Conservation (phyloP, 2,329 filamentous ascomycete species). For the Hymenoscyphus occultus region DNA sequence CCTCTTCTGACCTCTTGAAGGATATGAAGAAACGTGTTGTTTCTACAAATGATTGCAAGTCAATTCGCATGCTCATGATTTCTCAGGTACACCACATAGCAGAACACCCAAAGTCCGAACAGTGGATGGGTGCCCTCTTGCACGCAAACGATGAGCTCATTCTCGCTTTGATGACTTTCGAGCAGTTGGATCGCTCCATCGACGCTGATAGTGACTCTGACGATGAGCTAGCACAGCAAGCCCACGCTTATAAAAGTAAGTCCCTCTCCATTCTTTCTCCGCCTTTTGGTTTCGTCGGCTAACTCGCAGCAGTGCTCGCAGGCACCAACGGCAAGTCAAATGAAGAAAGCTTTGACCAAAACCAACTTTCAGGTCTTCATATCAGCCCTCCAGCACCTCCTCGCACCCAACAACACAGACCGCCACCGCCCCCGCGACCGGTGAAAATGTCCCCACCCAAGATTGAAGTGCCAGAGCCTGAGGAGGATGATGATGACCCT, state of each 20-base stretch:
- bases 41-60: background rate
- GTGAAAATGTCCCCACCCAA: slow-evolving; percentile 35
- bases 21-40: background rate
- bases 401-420: slow-evolving; percentile 14
- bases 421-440: slow-evolving; percentile 29
- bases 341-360: slow-evolving; percentile 18
- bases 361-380: slow-evolving; percentile 28
- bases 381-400: slow-evolving; percentile 18
- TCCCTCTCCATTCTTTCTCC: background rate
- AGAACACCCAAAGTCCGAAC: slow-evolving; percentile 62
- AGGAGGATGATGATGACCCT: slow-evolving; percentile 37
- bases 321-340: slow-evolving; percentile 29
- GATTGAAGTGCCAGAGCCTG: slow-evolving; percentile 28
- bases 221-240: slow-evolving; percentile 64
- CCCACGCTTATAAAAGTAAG: slow-evolving; percentile 61
- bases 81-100: slow-evolving; percentile 72
- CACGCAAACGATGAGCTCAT: slow-evolving; percentile 97
- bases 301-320: slow-evolving; percentile 18
- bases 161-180: slow-evolving; percentile 86
- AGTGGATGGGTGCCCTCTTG: slow-evolving; percentile 86
- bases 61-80: slow-evolving; percentile 13
- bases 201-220: slow-evolving; percentile 72
- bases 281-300: background rate
- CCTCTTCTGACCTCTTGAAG: background rate
- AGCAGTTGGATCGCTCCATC: slow-evolving; percentile 85